Conservation (phyloP, 192 early-diverging fungal species). For the Hyaloraphidium curvatum region DNA sequence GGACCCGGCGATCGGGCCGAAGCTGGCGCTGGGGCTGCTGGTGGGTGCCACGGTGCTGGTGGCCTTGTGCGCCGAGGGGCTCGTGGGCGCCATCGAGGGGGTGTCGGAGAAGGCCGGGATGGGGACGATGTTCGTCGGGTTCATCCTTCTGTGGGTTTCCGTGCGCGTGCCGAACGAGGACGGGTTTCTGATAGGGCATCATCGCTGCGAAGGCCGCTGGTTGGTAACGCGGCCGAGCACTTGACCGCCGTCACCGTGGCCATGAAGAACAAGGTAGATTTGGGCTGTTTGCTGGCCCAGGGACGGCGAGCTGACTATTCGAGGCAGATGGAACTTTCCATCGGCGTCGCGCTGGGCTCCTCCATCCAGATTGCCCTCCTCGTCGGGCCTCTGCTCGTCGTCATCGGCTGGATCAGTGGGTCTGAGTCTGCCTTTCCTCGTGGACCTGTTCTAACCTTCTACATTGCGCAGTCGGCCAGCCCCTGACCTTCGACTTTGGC, state of each 20-base stretch:
- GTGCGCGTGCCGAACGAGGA: too few relatives aligned
- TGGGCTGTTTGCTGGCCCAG: too few relatives aligned
- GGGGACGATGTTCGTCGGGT: slow-evolving; percentile 68
- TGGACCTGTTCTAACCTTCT: too few relatives aligned
- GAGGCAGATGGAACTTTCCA: too few relatives aligned
- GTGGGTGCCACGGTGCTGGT: slow-evolving; percentile 44
- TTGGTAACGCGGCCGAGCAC: slow-evolving; percentile 66
- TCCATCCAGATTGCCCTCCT: background rate
- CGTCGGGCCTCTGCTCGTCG: background rate
- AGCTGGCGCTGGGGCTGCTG: slow-evolving; percentile 36
- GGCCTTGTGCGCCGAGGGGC: slow-evolving; percentile 62
- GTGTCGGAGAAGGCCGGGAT: slow-evolving; percentile 49
- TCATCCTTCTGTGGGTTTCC: slow-evolving; percentile 71
- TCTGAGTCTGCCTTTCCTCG: too few relatives aligned
- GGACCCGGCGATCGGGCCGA: background rate
- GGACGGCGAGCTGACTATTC: too few relatives aligned
- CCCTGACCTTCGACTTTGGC: background rate
- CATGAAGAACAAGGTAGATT: background rate
- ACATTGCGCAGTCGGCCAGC: background rate
- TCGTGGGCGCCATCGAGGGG: slow-evolving; percentile 66
- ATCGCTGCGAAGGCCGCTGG: too few relatives aligned
- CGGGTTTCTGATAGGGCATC: too few relatives aligned
- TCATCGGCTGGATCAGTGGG: background rate
- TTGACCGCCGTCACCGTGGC: background rate
- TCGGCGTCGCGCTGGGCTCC: background rate